Percentiles rank a stretch among this genome's conserved stretches.
Evolutionary conservation across 2,329 filamentous ascomycete genomes (phyloP).

Genomic region (Nothophaeocryptopus gaeumannii): DNA sequence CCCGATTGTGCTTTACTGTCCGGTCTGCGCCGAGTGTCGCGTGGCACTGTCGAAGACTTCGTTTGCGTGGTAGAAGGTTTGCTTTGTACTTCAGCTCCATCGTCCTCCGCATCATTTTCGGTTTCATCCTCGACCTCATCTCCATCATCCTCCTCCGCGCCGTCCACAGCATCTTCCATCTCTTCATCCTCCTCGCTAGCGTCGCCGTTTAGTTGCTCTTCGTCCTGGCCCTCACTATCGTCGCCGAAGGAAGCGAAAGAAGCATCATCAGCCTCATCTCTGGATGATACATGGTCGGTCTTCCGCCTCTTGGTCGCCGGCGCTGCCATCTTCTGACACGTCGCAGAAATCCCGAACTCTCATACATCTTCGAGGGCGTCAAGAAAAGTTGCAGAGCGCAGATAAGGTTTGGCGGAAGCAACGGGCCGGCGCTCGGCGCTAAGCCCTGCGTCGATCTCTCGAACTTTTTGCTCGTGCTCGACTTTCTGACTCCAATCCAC

Average conservation of each 20-base stretch:
- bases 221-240: not conserved
- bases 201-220: not conserved
- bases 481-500: not conserved
- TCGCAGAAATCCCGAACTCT: too few species aligned
- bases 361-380: too few species aligned
- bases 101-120: constrained; percentile 4
- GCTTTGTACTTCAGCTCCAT: constrained; percentile 4
- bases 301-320: constrained; percentile 35
- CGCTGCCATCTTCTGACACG: constrained; percentile 29
- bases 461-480: constrained; percentile 4
- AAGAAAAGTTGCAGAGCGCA: too few species aligned
- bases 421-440: too few species aligned
- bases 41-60: constrained; percentile 1
- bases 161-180: constrained; percentile 13
- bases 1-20: constrained; percentile 14
- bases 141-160: constrained; percentile 15
- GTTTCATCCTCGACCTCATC: constrained; percentile 12
- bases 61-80: constrained; percentile 7
- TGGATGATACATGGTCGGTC: constrained; percentile 32
- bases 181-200: constrained; percentile 12
- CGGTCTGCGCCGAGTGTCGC: constrained; percentile 9
- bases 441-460: not conserved
- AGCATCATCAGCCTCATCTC: constrained; percentile 27
- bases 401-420: too few species aligned
- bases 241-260: constrained; percentile 37